These are phyloP conservation scores for Imleria badia DNA, from an alignment of 768 basidiomycete genomes.

Conservation along the genomic window DNA sequence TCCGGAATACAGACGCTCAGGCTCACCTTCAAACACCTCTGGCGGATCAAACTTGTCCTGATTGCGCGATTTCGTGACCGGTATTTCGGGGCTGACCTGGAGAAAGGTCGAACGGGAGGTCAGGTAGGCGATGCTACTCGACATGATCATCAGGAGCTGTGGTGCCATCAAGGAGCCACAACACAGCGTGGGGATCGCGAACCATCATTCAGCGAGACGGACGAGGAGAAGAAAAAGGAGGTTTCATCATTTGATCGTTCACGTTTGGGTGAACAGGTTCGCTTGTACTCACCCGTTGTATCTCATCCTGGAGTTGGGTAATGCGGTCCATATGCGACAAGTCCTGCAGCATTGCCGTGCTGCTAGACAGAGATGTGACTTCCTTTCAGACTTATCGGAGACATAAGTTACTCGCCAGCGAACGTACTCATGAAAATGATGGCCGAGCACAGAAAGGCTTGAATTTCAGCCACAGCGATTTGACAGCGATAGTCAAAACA, in stretches of 20 bases:
- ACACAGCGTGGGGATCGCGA: background rate
- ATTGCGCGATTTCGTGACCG: constrained; percentile 79
- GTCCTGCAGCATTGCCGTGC: constrained; percentile 85
- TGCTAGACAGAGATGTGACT: constrained; percentile 32
- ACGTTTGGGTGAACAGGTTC: background rate
- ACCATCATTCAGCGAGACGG: background rate
- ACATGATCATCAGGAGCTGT: constrained; percentile 87
- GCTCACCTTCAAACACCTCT: constrained; percentile 71
- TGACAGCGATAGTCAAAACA: no score
- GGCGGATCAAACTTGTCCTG: constrained; percentile 69
- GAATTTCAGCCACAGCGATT: background rate
- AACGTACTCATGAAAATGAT: constrained; percentile 1
- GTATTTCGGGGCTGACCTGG: constrained; percentile 75
- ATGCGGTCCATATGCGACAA: constrained; percentile 94
- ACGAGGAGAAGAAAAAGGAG: background rate
- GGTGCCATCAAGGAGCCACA: background rate
- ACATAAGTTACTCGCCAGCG: constrained; percentile 10
- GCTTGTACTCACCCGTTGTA: constrained; percentile 63
- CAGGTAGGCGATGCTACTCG: constrained; percentile 76
- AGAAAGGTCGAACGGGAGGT: constrained; percentile 73
- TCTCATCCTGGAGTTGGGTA: constrained; percentile 93
- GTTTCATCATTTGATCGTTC: background rate
- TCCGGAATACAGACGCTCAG: background rate
- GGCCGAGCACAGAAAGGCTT: background rate
- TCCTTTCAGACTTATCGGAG: constrained; percentile 9